phyloP scores from a whole-genome alignment of 805 yeast species.

The Saccharomyces mikatae region DNA sequence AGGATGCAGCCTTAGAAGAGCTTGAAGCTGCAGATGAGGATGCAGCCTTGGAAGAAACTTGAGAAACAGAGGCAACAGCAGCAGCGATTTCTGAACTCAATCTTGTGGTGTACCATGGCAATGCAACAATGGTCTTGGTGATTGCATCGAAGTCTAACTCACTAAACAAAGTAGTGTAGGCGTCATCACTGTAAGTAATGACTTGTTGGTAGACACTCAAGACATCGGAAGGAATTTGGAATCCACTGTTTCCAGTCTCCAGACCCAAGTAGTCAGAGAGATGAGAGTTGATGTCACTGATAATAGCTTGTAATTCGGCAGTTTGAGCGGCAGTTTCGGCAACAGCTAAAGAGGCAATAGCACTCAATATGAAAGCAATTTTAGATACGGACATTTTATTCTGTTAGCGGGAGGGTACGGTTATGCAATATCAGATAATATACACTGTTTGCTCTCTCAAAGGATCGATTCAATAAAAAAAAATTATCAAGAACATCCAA shows the following conservation, averaged over 20 bases:
- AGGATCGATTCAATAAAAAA: not conserved
- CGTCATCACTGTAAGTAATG: constrained; percentile 29
- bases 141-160: constrained; percentile 22
- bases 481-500: not conserved
- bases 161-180: constrained; percentile 27
- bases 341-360: constrained; percentile 4
- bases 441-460: not conserved
- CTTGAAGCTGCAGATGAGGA: not conserved
- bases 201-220: constrained; percentile 22
- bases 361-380: constrained; percentile 3
- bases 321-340: constrained; percentile 3
- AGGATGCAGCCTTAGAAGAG: constrained; percentile 1
- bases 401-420: not conserved
- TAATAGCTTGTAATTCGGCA: constrained; percentile 11
- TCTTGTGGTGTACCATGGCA: constrained; percentile 30
- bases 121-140: constrained; percentile 23
- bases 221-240: constrained; percentile 26
- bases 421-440: not conserved
- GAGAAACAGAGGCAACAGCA: constrained; percentile 1
- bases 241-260: constrained; percentile 6
- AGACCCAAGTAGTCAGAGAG: constrained; percentile 7
- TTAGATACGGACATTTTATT: not conserved
- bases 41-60: not conserved
- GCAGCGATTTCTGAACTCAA: constrained; percentile 13
- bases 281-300: constrained; percentile 11